Evolutionary conservation across 2,329 filamentous ascomycete species (phyloP), one percentile per base, ranked within the genome.

Genomic region (Myriosclerotinia duriaeana): DNA sequence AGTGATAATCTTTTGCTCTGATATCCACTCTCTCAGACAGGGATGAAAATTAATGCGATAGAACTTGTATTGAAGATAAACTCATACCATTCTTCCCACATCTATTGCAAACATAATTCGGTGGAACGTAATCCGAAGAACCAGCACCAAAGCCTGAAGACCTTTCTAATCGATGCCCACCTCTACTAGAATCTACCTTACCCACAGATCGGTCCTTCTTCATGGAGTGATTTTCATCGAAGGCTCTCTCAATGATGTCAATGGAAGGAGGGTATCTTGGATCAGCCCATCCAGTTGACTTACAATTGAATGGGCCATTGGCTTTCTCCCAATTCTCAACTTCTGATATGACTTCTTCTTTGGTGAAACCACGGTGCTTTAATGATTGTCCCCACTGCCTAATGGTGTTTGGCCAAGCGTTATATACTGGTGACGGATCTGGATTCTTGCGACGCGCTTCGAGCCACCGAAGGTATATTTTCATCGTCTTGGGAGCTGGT

Each of bases 81-180:
- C 4, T n/a, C 70, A 42, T 72, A 73, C 74, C 73, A 66, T 62
- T 67, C 46, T 68, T 50, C 1, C 65, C 46, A 55, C 74, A 75
- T n/a, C 72, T 67, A 65, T 73, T 71, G 69, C 74, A 75, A n/a
- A 69, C 56, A 46, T 74, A 75, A 40, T 56, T 68, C 22, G 22
- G 9, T 9, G 72, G 70, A 1, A 50, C n/a, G 14, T 36, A 22
- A 20, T 36, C 42, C 22, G 61, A 64, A 15, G 11, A 30, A 48
- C 30, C n/a, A 8, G 4, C 34, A 12, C 30, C 14, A 26, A 4
- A 7, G 20, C 46, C n/a, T 26, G 58, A 61, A 22, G 9, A 6
- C 11, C 30, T 26, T 6, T 40, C 58, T 15, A n/a, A 26, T 50
- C 14, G 30, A 61, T 38, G 26, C 5, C 36, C 34, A 8, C 42